Evolutionary conservation across 1,139 yeast genomes (phyloP).

Genomic region (Zhuliangozyma blackwelliae): DNA sequence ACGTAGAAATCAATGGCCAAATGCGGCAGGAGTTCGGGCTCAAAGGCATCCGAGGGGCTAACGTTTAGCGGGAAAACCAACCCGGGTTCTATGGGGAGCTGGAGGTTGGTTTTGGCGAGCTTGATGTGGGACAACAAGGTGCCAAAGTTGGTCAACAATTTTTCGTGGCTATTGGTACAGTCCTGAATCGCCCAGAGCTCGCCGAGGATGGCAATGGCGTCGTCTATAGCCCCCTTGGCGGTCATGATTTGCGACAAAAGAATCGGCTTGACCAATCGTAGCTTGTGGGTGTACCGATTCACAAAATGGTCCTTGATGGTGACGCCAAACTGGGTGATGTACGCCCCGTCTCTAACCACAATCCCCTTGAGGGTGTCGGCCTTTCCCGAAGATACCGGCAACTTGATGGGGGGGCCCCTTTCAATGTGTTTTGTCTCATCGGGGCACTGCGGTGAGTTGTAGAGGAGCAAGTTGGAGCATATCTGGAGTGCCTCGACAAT

Average conservation of each 20-base stretch:
- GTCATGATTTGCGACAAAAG: slow-evolving; percentile 30
- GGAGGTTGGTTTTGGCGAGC: slow-evolving; percentile 33
- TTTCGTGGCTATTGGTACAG: slow-evolving; percentile 14
- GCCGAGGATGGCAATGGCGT: slow-evolving; percentile 23
- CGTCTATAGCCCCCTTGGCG: slow-evolving; percentile 30
- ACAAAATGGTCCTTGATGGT: slow-evolving; percentile 27
- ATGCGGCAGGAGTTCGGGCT: slow-evolving; percentile 29
- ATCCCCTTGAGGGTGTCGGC: slow-evolving; percentile 42
- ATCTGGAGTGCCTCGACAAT: slow-evolving; percentile 38
- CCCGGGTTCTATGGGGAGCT: slow-evolving; percentile 40
- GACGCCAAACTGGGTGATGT: slow-evolving; percentile 29
- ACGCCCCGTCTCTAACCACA: slow-evolving; percentile 39
- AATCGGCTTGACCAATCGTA: slow-evolving; percentile 27
- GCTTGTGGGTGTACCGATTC: slow-evolving; percentile 24
- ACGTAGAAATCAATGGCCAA: slow-evolving; percentile 39
- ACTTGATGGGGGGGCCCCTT: slow-evolving; percentile 36
- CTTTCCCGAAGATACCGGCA: slow-evolving; percentile 36
- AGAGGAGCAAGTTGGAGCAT: slow-evolving; percentile 34
- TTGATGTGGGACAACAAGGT: slow-evolving; percentile 25
- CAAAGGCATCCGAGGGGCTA: slow-evolving; percentile 21
- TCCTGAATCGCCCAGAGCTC: slow-evolving; percentile 12
- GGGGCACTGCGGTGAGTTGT: slow-evolving; percentile 39
- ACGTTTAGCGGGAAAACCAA: slow-evolving; percentile 39
- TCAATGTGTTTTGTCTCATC: slow-evolving; percentile 22
- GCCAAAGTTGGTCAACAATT: slow-evolving; percentile 22